These are phyloP conservation scores for Cucumis melo DNA, from an alignment of 306 rosid species.

Conservation along the genomic window DNA sequence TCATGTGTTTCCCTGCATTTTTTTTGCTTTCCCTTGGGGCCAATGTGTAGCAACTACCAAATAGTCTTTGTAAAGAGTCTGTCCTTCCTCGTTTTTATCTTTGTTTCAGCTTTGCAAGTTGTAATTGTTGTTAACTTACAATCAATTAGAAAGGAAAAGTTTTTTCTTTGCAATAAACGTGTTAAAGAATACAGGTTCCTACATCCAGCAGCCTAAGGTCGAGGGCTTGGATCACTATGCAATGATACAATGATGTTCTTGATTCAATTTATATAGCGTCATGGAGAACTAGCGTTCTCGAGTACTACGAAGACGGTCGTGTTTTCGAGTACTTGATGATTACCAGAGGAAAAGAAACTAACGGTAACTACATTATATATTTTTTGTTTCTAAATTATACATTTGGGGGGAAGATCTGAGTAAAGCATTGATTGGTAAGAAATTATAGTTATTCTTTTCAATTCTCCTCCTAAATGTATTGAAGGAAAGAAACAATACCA, in stretches of 20 bases:
- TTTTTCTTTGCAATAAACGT: background rate
- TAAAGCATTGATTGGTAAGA: background rate
- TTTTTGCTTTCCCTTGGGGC: slow-evolving; percentile 7
- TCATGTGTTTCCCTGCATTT: background rate
- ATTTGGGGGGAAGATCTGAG: background rate
- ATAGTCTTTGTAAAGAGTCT: background rate
- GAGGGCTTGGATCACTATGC: background rate
- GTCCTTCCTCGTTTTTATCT: background rate
- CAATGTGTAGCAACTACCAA: background rate
- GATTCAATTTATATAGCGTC: background rate
- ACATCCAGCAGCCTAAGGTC: background rate
- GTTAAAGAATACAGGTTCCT: background rate
- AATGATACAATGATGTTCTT: background rate
- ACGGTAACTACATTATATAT: background rate
- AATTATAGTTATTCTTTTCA: background rate
- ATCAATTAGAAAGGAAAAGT: background rate
- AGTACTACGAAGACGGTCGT: background rate
- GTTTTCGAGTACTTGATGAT: too few relatives aligned
- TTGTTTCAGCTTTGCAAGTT: background rate
- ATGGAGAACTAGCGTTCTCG: background rate
- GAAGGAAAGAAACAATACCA: background rate
- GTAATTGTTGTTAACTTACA: background rate
- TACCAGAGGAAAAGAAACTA: background rate
- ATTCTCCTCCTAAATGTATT: background rate
- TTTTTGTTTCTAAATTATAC: background rate